These are phyloP conservation scores for Sophora flavescens DNA, from an alignment of 306 rosid genomes.

Conservation along the genomic window DNA sequence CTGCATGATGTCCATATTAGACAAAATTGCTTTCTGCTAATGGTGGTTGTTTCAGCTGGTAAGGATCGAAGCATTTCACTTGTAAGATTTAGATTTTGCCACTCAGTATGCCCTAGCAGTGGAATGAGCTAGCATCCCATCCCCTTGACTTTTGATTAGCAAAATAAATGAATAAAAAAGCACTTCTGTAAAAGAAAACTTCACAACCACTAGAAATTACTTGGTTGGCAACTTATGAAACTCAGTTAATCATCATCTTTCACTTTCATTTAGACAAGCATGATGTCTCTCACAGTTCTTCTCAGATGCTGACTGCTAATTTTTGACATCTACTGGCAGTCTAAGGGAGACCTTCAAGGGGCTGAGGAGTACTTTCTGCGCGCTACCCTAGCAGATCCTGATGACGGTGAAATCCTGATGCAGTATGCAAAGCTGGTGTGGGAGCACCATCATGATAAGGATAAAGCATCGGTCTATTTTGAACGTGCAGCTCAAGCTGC, in stretches of 20 bases:
- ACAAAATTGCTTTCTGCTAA: not conserved
- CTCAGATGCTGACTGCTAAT: slow-evolving; percentile 27
- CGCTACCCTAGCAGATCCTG: slow-evolving; percentile 72
- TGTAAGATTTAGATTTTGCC: not conserved
- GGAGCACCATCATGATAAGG: slow-evolving; percentile 78
- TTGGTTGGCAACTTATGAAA: not conserved
- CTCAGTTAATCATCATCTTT: slow-evolving; percentile 10
- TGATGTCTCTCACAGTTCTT: slow-evolving; percentile 17
- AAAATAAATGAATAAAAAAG: not conserved
- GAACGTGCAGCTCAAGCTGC: slow-evolving; percentile 72
- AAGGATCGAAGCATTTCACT: not conserved
- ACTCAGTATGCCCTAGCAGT: not conserved
- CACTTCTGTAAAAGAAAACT: not conserved
- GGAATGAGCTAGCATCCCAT: not conserved
- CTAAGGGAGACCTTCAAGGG: slow-evolving; percentile 72
- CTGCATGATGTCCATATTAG: not conserved
- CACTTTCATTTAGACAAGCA: slow-evolving; percentile 14
- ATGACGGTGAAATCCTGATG: slow-evolving; percentile 69
- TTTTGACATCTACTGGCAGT: slow-evolving; percentile 56
- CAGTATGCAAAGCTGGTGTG: slow-evolving; percentile 79
- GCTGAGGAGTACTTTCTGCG: slow-evolving; percentile 83
- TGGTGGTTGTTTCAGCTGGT: not conserved
- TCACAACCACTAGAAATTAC: not conserved
- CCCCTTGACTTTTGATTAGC: not conserved
- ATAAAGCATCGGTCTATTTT: slow-evolving; percentile 69